These are phyloP conservation scores for Hypoxylon sp. DNA, from an alignment of 2,329 filamentous ascomycete genomes.

Conservation along the genomic window DNA sequence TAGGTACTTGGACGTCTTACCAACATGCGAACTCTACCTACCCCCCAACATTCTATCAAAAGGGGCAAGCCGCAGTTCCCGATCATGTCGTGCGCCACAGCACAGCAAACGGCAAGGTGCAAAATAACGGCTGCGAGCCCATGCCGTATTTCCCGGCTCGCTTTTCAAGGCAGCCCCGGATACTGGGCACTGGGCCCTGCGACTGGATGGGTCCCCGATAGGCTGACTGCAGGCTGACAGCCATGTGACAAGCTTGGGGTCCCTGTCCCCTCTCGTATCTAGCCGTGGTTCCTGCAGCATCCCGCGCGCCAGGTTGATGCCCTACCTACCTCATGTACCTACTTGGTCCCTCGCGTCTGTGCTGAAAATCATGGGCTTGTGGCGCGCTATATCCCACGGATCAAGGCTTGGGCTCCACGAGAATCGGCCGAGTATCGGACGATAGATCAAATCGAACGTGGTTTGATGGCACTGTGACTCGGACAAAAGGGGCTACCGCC, in stretches of 20 bases:
- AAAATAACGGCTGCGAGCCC: slow-evolving; percentile 8
- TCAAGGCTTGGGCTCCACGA: slow-evolving; percentile 10
- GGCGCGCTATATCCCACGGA: slow-evolving; percentile 15
- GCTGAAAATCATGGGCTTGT: slow-evolving; percentile 5
- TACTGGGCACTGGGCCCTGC: slow-evolving; percentile 10
- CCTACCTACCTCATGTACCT: not conserved
- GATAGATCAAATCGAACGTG: too few relatives aligned
- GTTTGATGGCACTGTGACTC: not conserved
- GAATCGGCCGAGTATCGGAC: slow-evolving; percentile 19
- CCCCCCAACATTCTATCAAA: too few relatives aligned
- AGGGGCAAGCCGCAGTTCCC: too few relatives aligned
- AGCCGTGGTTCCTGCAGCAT: slow-evolving; percentile 27
- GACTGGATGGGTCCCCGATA: slow-evolving; percentile 22
- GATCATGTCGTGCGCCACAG: slow-evolving; percentile 25
- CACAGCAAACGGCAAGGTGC: slow-evolving; percentile 16
- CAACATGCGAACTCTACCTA: too few relatives aligned
- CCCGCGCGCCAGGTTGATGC: slow-evolving; percentile 8
- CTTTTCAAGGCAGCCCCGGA: slow-evolving; percentile 14
- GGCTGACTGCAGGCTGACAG: slow-evolving; percentile 13
- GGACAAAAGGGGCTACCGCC: slow-evolving; percentile 10
- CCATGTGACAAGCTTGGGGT: slow-evolving; percentile 27
- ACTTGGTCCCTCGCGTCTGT: not conserved
- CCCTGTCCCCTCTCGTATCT: slow-evolving; percentile 3
- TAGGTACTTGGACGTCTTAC: too few relatives aligned
- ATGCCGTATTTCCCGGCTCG: slow-evolving; percentile 12